These are phyloP conservation scores for Camelina laxa DNA, from an alignment of 345 rosid species.

Conservation along the genomic window DNA sequence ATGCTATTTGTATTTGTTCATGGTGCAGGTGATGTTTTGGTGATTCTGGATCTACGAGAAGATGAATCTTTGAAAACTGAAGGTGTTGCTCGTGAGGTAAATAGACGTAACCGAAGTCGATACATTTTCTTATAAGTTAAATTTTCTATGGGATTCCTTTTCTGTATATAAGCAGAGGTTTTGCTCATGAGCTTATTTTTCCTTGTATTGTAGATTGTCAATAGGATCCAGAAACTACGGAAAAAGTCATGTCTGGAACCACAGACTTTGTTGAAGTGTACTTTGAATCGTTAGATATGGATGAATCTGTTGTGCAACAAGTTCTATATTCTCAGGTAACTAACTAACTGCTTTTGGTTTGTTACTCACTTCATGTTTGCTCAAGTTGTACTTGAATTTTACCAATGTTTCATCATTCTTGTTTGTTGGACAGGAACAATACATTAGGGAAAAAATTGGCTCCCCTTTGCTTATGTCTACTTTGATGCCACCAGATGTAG, in stretches of 20 bases:
- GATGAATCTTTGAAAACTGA: constrained; percentile 86
- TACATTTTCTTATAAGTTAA: background rate
- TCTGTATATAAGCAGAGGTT: background rate
- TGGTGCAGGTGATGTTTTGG: constrained; percentile 86
- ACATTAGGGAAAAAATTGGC: constrained; percentile 80
- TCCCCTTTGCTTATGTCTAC: constrained; percentile 70
- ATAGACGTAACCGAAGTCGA: constrained; percentile 2
- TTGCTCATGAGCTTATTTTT: constrained; percentile 34
- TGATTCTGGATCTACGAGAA: constrained; percentile 77
- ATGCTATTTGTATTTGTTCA: background rate
- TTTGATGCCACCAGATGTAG: constrained; percentile 69
- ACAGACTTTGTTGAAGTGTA: constrained; percentile 88
- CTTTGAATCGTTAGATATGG: constrained; percentile 71
- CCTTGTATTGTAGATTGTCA: constrained; percentile 62
- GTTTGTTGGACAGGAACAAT: constrained; percentile 59
- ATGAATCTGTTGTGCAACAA: constrained; percentile 54
- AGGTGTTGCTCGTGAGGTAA: constrained; percentile 95
- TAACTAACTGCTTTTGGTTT: background rate
- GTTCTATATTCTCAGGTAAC: constrained; percentile 44
- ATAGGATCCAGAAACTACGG: constrained; percentile 83
- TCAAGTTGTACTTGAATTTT: background rate
- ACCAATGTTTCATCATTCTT: background rate
- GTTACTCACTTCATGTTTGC: background rate
- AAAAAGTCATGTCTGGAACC: constrained; percentile 87
- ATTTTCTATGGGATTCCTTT: background rate